A percentile compares a stretch with the other conserved stretches of the same genome.
Conservation (phyloP, 1,139 yeast species). For the Suhomyces taliae region DNA sequence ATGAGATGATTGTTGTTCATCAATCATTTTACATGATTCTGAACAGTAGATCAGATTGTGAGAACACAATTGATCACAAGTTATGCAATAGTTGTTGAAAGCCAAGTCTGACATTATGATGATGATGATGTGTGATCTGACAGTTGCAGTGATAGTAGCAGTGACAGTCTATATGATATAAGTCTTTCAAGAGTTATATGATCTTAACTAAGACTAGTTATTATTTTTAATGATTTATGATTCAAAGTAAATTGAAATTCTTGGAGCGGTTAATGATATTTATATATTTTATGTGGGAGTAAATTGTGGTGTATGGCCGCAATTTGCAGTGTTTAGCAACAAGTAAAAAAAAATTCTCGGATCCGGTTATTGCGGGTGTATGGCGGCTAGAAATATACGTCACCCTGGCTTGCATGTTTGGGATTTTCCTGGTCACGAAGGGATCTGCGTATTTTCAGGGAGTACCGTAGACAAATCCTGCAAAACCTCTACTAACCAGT, state of each 20-base stretch:
- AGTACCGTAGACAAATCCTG: constrained; percentile 2
- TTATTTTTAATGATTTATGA: background rate
- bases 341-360: constrained; percentile 1
- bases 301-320: constrained; percentile 6
- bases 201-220: background rate
- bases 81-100: constrained; percentile 66
- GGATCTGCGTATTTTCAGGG: background rate
- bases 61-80: constrained; percentile 61
- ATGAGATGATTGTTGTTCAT: constrained; percentile 27
- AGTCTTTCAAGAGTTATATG: background rate
- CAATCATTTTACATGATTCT: constrained; percentile 51
- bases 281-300: constrained; percentile 10
- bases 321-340: constrained; percentile 5
- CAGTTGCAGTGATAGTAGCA: no score
- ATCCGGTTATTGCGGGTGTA: constrained; percentile 6
- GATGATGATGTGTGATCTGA: no score
- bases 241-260: background rate
- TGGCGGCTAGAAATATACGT: background rate
- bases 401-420: constrained; percentile 3
- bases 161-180: no score
- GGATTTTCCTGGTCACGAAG: constrained; percentile 2
- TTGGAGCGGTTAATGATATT: constrained; percentile 9
- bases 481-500: constrained; percentile 3
- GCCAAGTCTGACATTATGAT: constrained; percentile 42
- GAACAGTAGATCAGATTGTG: constrained; percentile 60